A percentile compares a stretch with the other conserved stretches of the same genome.
These are phyloP conservation scores for Chamaecrista fasciculata DNA, from an alignment of 306 rosid genomes.

Conservation along the genomic window DNA sequence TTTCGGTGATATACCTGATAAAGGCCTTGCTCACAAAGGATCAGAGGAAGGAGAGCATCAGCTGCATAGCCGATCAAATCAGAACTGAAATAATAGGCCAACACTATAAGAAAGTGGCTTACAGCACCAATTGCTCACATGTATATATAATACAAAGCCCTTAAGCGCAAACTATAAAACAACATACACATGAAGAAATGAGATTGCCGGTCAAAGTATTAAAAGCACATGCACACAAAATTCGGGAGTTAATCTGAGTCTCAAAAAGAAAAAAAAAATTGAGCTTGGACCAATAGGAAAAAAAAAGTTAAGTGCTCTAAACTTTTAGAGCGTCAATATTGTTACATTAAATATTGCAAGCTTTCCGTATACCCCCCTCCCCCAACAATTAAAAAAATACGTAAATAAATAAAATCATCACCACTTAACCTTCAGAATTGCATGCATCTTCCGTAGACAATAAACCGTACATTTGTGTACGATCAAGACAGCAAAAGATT, in stretches of 20 bases:
- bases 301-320: background rate
- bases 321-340: background rate
- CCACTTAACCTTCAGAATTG: background rate
- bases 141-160: constrained; percentile 1
- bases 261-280: background rate
- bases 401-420: background rate
- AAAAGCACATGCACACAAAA: background rate
- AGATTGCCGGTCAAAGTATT: constrained; percentile 12
- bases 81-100: constrained; percentile 51
- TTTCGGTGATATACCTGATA: constrained; percentile 58
- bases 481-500: background rate
- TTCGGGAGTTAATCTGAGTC: background rate
- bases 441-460: background rate
- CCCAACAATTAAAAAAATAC: background rate
- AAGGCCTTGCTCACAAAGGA: constrained; percentile 84
- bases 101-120: constrained; percentile 13
- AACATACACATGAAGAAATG: constrained; percentile 11
- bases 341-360: background rate
- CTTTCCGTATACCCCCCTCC: background rate
- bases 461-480: background rate
- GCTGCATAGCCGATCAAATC: constrained; percentile 90
- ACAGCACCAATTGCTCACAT: background rate
- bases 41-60: constrained; percentile 89
- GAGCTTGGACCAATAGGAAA: background rate
- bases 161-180: background rate